Evolutionary conservation across 768 basidiomycete genomes (phyloP), one percentile per base, ranked within the genome.

Genomic region (Podaxis sp.): DNA sequence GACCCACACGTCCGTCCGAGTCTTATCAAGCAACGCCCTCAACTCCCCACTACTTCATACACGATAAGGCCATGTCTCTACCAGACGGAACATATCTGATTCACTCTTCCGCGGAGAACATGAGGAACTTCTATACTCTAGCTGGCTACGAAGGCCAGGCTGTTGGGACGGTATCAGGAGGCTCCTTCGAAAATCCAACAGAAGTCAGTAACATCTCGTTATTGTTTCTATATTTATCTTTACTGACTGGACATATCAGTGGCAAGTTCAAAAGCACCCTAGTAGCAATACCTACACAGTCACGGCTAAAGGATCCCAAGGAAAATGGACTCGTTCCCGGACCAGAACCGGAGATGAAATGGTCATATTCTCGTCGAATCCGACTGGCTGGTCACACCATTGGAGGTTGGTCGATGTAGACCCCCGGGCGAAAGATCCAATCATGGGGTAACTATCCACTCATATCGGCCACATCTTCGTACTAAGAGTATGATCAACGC

Each of bases 391-490:
- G 57, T 42, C 57, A 42, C 48, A 50, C 23, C 57, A 59, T 7
- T 59, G 57, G 57, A 59, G 21, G 50, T 28, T 59, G 10, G 42
- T 59, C 38, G 57, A 59, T 23, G 25, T 59, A n/a, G 50, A 51
- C 5, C 48, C 57, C 27, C 57, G 57, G 16, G 36, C 56, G 35
- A 48, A 48, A 32, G 56, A 57, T 37, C 56, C 47, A 13, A 35
- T 57, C 18, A 35, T 57, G 46, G 56, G 32, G 56, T 57, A 57
- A 23, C 50, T 48, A 21, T 36, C 35, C 25, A 7, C 16, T 37
- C 11, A 1, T 21, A 44, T 44, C 42, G 35, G 18, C 10, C 10
- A 36, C 14, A 32, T 57, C 28, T 7, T 35, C 36, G 27, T 57
- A 14, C 28, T 55, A 23, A 35, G 38, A 11, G 32, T 5, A 51